phyloP scores from a whole-genome alignment of 192 early-diverging fungal species.

The Tieghemiomyces parasiticus region DNA sequence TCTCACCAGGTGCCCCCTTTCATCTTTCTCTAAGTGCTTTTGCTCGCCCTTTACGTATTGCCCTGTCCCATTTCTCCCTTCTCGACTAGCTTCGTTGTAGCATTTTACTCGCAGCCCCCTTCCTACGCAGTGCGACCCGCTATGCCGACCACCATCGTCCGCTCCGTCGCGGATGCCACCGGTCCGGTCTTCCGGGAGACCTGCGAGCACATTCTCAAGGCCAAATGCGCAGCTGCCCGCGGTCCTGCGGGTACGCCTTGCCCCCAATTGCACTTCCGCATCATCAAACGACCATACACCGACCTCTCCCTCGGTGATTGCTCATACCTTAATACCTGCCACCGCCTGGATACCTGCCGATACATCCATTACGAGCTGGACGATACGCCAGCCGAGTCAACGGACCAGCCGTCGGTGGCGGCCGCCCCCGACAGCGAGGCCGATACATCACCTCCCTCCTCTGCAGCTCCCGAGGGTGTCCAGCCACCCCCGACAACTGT shows the following conservation, averaged over 20 bases:
- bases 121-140: too few species aligned
- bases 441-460: not conserved
- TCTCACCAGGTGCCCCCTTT: too few species aligned
- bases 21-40: too few species aligned
- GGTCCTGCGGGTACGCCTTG: constrained; percentile 4
- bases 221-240: not conserved
- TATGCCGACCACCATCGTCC: too few species aligned
- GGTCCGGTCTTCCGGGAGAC: not conserved
- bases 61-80: too few species aligned
- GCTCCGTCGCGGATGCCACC: too few species aligned
- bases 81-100: too few species aligned
- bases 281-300: constrained; percentile 32
- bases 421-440: not conserved
- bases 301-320: constrained; percentile 39
- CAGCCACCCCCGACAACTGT: not conserved
- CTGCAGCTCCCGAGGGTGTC: not conserved
- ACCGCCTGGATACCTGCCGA: constrained; percentile 42
- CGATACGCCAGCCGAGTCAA: not conserved
- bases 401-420: too few species aligned
- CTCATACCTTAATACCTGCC: constrained; percentile 51
- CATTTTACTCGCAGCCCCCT: too few species aligned
- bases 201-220: not conserved
- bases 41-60: too few species aligned
- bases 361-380: constrained; percentile 48
- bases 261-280: constrained; percentile 31